Base-by-base conservation (phyloP, 805 yeast genomes). In the Ogataea polymorpha region DNA sequence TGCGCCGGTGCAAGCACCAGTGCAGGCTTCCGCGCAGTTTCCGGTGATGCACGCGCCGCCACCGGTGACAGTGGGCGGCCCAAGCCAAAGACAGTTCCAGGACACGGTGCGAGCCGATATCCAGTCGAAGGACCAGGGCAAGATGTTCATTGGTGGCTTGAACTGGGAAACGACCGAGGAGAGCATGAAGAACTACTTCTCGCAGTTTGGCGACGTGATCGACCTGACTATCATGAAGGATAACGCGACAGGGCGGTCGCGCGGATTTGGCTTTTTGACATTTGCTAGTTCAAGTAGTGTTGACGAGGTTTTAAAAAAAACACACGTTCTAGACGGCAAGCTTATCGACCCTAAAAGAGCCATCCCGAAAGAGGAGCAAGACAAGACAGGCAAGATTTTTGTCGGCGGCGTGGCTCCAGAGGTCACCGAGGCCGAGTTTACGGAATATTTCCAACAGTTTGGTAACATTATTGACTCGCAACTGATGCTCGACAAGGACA, bases 81-180 rank as follows among this genome's bases (percentile, higher is more conserved):
- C 47, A 11, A 43, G 37, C 23, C 34, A 29, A 10, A 39, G 46
- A 26, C 49, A 43, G 35, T 53, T 49, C 38, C 55, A 54, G 30
- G 63, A 60, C 41, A 33, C 54, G 17, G 65, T 66, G 26, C 72
- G 65, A 45, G 78, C 77, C 12, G 76, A 79, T 62, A 61, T 78
- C 49, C 65, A 77, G 23, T 51, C 58, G 48, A 77, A 80, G 50
- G 96, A 86, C 55, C 81, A 81, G 49, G 95, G 95, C 40, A 89
- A 89, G 61, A 86, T 89, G 95, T 89, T 89, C 58, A 79, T 88
- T 63, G 99, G 99, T 49, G 99, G 99, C 37, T 78, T 91, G 55
- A 93, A 91, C 58, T 91, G 98, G 98, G 97, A 91, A 59, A 91
- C 99, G 12, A 82, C 90, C 11, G 98, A 91, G 58, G 95, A 89